A percentile compares a stretch with the other conserved stretches of the same genome.
These are phyloP conservation scores for Litsea cubeba DNA, from an alignment of 164 flowering plant species.

Conservation along the genomic window DNA sequence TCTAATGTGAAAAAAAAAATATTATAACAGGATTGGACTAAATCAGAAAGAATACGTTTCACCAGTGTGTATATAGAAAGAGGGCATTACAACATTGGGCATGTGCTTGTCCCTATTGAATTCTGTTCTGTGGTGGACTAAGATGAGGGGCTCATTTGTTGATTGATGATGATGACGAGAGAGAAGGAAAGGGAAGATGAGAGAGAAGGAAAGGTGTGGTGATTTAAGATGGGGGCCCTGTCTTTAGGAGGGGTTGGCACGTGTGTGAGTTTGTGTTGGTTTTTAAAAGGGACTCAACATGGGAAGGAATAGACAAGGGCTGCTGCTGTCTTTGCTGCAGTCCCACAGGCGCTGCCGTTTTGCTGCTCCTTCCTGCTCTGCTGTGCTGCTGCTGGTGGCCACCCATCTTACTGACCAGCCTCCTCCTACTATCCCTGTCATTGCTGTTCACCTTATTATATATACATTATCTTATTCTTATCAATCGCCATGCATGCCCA, in stretches of 20 bases:
- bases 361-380: neutral
- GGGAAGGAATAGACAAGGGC: slow-evolving; percentile 9
- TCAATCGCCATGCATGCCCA: neutral
- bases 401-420: slow-evolving; percentile 3
- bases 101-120: neutral
- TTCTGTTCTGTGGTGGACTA: neutral
- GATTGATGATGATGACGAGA: neutral
- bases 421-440: slow-evolving; percentile 6
- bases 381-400: neutral
- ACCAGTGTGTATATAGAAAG: neutral
- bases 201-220: neutral
- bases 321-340: slow-evolving; percentile 9
- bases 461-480: neutral
- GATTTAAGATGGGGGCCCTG: neutral
- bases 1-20: too few species aligned
- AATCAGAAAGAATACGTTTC: neutral
- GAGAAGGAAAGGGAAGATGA: neutral
- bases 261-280: neutral
- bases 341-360: neutral
- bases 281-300: slow-evolving; percentile 8
- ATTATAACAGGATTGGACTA: too few species aligned
- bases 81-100: neutral
- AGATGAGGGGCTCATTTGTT: neutral
- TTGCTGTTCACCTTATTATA: slow-evolving; percentile 2
- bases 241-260: neutral